Evolutionary conservation across 257 asterid genomes (phyloP), one percentile per base, ranked within the genome.

Genomic region (Solanum sparsipilum): DNA sequence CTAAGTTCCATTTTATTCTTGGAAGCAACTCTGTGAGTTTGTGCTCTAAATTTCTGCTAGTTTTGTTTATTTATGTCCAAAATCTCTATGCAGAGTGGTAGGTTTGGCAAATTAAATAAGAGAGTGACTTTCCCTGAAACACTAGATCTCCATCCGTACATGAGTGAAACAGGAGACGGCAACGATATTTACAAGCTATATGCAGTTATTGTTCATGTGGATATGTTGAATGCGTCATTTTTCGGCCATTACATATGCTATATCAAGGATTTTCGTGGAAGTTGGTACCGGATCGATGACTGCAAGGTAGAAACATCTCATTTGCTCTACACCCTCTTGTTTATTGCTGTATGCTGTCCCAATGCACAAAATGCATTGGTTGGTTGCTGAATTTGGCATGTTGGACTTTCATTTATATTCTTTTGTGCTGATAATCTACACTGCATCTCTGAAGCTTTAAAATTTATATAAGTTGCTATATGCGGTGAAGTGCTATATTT

Each of bases 171-270:
- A 76, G 98, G 91, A 87, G 98, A 92, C 52, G 93, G 95, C 82
- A 91, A 90, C 84, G 92, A 96, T 88, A 79, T 93, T 84, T 97
- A 97, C 94, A 95, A 93, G 95, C 90, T 97, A 36, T 97, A 97
- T 93, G 99, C 99, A 39, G 98, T 97, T 90, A 95, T 97, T 63
- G 99, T 97, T 84, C 99, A 97, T 70, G 91, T 97, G 90, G 99
- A 97, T 93, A 96, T 96, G 99, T 93, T 97, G 89, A 97, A 97
- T 93, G 99, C 99, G 63, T 97, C 99, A 18, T 97, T 89, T 89
- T 97, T 97, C 86, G 99, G 99, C 83, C 99, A 97, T 90, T 97
- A 97, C 92, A 95, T 97, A 89, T 97, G 99, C 94, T 97, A 93
- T 88, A 87, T 94, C 83, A 96, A 95, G 90, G 99, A 97, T 88